Evolutionary conservation across 106 monocot genomes (phyloP).

Genomic region (Dendrobium nobile): DNA sequence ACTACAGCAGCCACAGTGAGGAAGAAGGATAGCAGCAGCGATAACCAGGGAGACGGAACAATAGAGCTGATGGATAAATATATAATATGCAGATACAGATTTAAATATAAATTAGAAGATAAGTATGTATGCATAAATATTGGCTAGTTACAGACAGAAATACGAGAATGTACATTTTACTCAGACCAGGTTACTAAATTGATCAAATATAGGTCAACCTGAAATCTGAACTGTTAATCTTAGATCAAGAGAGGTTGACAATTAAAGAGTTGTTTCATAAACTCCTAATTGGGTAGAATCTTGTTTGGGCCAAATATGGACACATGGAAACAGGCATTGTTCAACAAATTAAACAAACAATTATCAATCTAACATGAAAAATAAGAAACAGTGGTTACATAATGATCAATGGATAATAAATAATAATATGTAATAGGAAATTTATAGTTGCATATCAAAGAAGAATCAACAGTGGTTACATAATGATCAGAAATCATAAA

Average conservation of each 20-base stretch:
- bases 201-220: not conserved
- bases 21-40: not conserved
- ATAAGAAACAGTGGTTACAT: not conserved
- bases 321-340: not conserved
- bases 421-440: not conserved
- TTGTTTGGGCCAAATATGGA: not conserved
- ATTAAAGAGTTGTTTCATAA: not conserved
- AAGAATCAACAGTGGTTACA: not conserved
- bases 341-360: not conserved
- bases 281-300: not conserved
- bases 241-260: not conserved
- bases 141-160: not conserved
- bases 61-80: not conserved
- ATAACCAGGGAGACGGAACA: not conserved
- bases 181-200: not conserved
- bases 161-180: not conserved
- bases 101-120: not conserved
- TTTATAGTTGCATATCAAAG: not conserved
- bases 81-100: not conserved
- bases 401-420: not conserved
- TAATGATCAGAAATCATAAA: not conserved
- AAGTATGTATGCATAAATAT: not conserved
- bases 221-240: not conserved
- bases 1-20: not conserved
- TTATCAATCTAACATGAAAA: not conserved